Evolutionary conservation across 345 rosid species (phyloP).

Genomic region (Microcos paniculata): DNA sequence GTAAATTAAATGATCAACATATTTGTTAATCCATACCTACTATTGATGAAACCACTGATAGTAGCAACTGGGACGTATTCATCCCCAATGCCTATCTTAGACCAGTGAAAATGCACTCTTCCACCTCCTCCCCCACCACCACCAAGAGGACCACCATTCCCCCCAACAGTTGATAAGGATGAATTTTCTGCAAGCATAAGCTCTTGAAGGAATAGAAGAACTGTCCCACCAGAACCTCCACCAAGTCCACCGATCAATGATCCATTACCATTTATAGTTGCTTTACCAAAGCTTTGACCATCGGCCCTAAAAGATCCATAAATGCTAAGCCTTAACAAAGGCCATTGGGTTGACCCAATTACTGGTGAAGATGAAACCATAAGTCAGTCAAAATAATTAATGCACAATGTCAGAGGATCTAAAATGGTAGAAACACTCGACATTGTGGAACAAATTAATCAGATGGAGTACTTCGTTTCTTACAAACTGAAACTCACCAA

Average conservation of each 20-base stretch:
- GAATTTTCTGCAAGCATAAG: slow-evolving; percentile 67
- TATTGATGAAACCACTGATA: slow-evolving; percentile 63
- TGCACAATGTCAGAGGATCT: neutral
- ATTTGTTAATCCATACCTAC: slow-evolving; percentile 42
- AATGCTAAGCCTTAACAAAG: slow-evolving; percentile 63
- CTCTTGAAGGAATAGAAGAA: slow-evolving; percentile 93
- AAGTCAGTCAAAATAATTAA: slow-evolving; percentile 17
- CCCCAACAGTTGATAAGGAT: slow-evolving; percentile 72
- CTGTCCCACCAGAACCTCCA: slow-evolving; percentile 97
- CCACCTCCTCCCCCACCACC: slow-evolving; percentile 99
- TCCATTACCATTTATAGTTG: slow-evolving; percentile 36
- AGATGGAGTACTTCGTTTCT: neutral
- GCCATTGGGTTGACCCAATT: slow-evolving; percentile 89
- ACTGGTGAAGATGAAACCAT: slow-evolving; percentile 47
- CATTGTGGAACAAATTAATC: neutral
- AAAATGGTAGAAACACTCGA: slow-evolving; percentile 8
- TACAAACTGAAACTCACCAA: slow-evolving; percentile 45
- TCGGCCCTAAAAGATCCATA: slow-evolving; percentile 77
- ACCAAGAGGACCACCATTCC: slow-evolving; percentile 79
- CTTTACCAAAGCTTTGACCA: slow-evolving; percentile 72
- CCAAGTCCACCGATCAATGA: slow-evolving; percentile 88
- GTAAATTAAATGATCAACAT: neutral
- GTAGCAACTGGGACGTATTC: slow-evolving; percentile 83
- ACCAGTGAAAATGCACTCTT: slow-evolving; percentile 98
- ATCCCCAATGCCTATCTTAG: slow-evolving; percentile 63